Conservation (phyloP, 139 green algal species). For the Marvania coccoides region DNA sequence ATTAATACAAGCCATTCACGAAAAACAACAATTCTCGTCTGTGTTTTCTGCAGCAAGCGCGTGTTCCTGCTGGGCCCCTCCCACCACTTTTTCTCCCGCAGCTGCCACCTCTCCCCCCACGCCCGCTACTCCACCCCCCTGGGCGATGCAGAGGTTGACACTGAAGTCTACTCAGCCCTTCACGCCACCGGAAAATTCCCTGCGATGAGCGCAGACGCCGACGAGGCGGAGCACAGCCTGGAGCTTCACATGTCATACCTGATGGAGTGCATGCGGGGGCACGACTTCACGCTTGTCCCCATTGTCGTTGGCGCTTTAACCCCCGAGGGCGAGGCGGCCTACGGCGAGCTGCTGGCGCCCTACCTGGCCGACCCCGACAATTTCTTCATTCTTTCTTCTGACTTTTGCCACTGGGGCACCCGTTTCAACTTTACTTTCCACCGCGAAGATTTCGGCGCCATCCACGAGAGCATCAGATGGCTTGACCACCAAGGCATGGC, state of each 20-base stretch:
- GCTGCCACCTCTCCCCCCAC: slow-evolving; percentile 63
- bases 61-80: slow-evolving; percentile 86
- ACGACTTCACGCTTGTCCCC: slow-evolving; percentile 72
- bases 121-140: slow-evolving; percentile 72
- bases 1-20: too few species aligned
- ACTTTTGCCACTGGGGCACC: slow-evolving; percentile 96
- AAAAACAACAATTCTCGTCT: neutral
- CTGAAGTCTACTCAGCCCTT: slow-evolving; percentile 67
- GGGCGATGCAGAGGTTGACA: slow-evolving; percentile 73
- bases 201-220: slow-evolving; percentile 55
- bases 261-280: slow-evolving; percentile 37
- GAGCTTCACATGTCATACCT: slow-evolving; percentile 95
- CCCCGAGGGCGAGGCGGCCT: slow-evolving; percentile 61
- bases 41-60: slow-evolving; percentile 44
- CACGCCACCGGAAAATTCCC: slow-evolving; percentile 67
- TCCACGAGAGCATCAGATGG: slow-evolving; percentile 78
- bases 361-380: slow-evolving; percentile 81
- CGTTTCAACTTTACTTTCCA: slow-evolving; percentile 76
- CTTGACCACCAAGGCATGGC: slow-evolving; percentile 82
- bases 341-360: slow-evolving; percentile 64
- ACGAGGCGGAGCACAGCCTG: slow-evolving; percentile 94
- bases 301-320: slow-evolving; percentile 89
- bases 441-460: slow-evolving; percentile 42
- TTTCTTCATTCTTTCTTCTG: slow-evolving; percentile 85
- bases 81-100: slow-evolving; percentile 76